Evolutionary conservation across 2,329 filamentous ascomycete species (phyloP), one percentile per base, ranked within the genome.

Genomic region (Neonectria ditissima): DNA sequence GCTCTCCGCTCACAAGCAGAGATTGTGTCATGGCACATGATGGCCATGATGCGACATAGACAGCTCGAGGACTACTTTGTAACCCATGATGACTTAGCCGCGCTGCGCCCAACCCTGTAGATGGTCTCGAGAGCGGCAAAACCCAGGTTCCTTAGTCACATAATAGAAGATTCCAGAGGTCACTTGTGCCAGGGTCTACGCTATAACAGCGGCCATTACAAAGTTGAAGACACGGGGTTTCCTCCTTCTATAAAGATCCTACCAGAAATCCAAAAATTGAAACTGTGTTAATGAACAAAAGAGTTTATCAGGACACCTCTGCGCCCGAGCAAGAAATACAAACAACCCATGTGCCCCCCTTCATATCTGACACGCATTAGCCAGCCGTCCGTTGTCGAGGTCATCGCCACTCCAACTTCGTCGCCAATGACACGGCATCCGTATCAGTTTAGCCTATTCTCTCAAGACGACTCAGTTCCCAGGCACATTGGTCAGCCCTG

Each of bases 281-380:
- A 67, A 66, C 58, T 58, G 57, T 62, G 55, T 57, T 53, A 48
- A 65, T 68, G 41, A 28, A 55, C 58, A 67, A 62, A 65, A 69
- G 55, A 61, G 66, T 34, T 70, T 68, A 67, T 70, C 70, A 67
- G 59, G 66, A 71, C 69, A 72, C 70, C 70, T 64, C 56, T 66
- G 61, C 70, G 72, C 70, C 65, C 55, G 55, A 41, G 59, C 67
- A 72, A 66, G 55, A 55, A 66, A 59, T 68, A 62, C 50, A 65
- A 65, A 68, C 53, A 62, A 47, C 59, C 52, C 52, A 50, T 34
- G 34, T 52, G 55, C 26, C 44, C 30, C 60, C 51, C 30, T 39
- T 10, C 26, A 41, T 48, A 57, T 55, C 43, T 44, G 22, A 37
- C 55, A 39, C 54, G 44, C 50, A 54, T 37, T 43, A 14, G 26